A percentile compares a stretch with the other conserved stretches of the same genome.
Conservation (phyloP, 2,329 filamentous ascomycete species). For the Meredithiella fracta region DNA sequence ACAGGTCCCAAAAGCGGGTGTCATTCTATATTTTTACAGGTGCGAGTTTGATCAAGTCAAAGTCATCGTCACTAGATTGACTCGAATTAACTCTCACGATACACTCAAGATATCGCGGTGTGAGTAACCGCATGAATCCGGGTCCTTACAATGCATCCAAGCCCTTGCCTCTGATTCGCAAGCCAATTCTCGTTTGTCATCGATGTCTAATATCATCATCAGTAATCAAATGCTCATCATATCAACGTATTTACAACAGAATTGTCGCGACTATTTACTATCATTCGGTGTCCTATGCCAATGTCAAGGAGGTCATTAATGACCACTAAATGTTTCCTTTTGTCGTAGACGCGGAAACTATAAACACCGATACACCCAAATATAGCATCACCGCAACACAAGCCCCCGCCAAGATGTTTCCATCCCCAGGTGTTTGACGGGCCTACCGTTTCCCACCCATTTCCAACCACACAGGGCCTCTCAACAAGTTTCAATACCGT, state of each 20-base stretch:
- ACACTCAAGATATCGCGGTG: background rate
- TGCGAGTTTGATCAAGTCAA: background rate
- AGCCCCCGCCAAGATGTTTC: background rate
- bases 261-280: too few relatives aligned
- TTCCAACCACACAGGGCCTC: too few relatives aligned
- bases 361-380: background rate
- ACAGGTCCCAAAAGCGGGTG: background rate
- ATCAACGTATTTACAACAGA: background rate
- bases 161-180: background rate
- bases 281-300: too few relatives aligned
- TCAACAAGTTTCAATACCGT: slow-evolving; percentile 1
- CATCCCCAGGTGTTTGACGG: background rate
- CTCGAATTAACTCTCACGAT: background rate
- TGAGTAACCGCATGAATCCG: slow-evolving; percentile 1
- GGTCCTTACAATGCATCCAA: background rate
- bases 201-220: background rate
- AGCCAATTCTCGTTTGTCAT: background rate
- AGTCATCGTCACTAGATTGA: background rate
- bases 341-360: too few relatives aligned
- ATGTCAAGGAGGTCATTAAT: too few relatives aligned
- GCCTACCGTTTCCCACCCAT: background rate
- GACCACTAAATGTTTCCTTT: too few relatives aligned
- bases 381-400: too few relatives aligned
- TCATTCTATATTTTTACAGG: background rate
- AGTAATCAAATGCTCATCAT: background rate